phyloP scores from a whole-genome alignment of 768 basidiomycete species.

The Leccinum olivaceopallidum region DNA sequence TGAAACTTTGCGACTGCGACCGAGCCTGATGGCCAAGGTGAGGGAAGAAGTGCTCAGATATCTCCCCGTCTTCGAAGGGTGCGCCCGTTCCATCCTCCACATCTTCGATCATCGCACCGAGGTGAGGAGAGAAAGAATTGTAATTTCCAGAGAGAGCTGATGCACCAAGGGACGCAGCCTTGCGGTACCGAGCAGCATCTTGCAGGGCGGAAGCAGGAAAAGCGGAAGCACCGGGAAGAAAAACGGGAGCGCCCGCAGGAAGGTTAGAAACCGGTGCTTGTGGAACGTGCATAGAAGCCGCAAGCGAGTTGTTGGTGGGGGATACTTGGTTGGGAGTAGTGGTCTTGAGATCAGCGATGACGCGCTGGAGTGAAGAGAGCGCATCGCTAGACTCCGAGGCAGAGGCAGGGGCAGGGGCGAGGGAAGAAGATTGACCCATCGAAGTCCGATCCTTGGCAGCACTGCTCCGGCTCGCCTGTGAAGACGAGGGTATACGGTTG shows the following conservation, averaged over 20 bases:
- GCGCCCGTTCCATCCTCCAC: constrained; percentile 57
- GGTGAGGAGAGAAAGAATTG: constrained; percentile 74
- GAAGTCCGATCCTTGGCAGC: constrained; percentile 48
- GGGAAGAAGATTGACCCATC: constrained; percentile 39
- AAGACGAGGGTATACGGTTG: constrained; percentile 57
- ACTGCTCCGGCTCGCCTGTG: constrained; percentile 57
- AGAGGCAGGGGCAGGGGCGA: constrained; percentile 50
- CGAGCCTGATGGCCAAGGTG: constrained; percentile 62
- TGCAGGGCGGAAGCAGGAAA: constrained; percentile 48
- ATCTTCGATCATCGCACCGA: constrained; percentile 84
- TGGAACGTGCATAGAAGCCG: constrained; percentile 47
- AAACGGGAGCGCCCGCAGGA: constrained; percentile 67
- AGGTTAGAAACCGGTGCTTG: constrained; percentile 51
- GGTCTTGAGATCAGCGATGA: constrained; percentile 92
- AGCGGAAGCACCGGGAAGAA: constrained; percentile 65
- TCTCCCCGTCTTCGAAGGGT: constrained; percentile 77
- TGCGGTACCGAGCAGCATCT: constrained; percentile 72
- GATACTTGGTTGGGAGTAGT: constrained; percentile 49
- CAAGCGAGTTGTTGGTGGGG: constrained; percentile 39
- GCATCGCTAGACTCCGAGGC: constrained; percentile 73
- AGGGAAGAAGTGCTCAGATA: constrained; percentile 55
- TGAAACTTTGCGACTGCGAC: constrained; percentile 80
- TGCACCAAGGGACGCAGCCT: constrained; percentile 73
- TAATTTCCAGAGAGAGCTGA: constrained; percentile 58
- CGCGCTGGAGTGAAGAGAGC: constrained; percentile 84